Percentiles rank a stretch among this genome's conserved stretches.
These are phyloP conservation scores for Suhomyces vadensis DNA, from an alignment of 805 yeast species.

Conservation along the genomic window DNA sequence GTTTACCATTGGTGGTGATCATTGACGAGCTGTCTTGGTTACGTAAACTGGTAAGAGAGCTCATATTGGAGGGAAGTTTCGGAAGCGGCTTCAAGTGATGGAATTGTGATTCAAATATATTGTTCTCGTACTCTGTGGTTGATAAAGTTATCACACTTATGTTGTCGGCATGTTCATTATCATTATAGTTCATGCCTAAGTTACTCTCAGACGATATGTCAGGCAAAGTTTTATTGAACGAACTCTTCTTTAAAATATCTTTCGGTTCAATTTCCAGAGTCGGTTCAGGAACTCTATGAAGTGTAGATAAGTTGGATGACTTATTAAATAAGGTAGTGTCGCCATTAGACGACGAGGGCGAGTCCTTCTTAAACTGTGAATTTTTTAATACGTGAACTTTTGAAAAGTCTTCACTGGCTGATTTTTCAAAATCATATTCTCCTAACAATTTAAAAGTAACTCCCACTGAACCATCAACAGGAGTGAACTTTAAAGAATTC, in stretches of 20 bases:
- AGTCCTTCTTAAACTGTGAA: slow-evolving; percentile 4
- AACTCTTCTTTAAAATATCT: too few species aligned
- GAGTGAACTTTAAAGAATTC: slow-evolving; percentile 89
- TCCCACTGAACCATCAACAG: slow-evolving; percentile 78
- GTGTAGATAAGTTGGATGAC: background rate
- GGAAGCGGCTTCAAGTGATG: slow-evolving; percentile 28
- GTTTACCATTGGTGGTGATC: background rate
- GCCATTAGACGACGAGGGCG: slow-evolving; percentile 1
- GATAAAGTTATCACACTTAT: slow-evolving; percentile 35
- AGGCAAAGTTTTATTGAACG: background rate
- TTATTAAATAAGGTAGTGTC: background rate
- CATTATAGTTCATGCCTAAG: background rate
- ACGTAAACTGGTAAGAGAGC: background rate
- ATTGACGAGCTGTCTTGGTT: background rate
- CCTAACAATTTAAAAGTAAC: slow-evolving; percentile 66
- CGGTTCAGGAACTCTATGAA: background rate
- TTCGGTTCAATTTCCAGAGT: background rate
- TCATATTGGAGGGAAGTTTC: slow-evolving; percentile 1
- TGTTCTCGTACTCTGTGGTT: slow-evolving; percentile 40
- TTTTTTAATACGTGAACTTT: slow-evolving; percentile 46
- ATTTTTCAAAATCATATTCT: slow-evolving; percentile 57
- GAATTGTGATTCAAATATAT: slow-evolving; percentile 40
- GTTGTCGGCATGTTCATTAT: slow-evolving; percentile 18
- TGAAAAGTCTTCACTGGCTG: slow-evolving; percentile 41
- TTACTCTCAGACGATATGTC: background rate